phyloP scores from a whole-genome alignment of 768 basidiomycete species.

The Xerocomus spinulosus region DNA sequence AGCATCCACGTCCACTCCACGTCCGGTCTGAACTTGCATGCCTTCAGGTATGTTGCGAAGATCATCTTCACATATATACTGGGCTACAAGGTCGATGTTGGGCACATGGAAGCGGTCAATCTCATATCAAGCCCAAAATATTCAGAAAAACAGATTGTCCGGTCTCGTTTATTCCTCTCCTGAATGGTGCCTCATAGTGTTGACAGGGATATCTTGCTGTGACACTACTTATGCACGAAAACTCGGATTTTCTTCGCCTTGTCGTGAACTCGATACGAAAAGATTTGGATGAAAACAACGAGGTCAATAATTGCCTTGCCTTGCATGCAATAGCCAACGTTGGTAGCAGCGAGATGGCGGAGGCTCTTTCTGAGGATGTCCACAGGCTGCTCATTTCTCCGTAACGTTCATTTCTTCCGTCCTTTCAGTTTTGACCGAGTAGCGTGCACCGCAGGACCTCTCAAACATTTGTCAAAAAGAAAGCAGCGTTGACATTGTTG shows the following conservation, averaged over 20 bases:
- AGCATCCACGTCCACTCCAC: conserved; percentile 7
- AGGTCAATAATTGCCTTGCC: conserved; percentile 93
- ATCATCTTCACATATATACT: conserved; percentile 99
- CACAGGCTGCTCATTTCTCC: conserved; percentile 93
- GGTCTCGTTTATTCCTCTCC: conserved; percentile 25
- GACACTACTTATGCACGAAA: conserved; percentile 97
- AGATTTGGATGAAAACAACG: conserved; percentile 91
- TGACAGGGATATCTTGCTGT: conserved; percentile 93
- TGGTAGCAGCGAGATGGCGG: conserved; percentile 97
- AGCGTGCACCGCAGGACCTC: conserved; percentile 63
- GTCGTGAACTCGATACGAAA: conserved; percentile 99
- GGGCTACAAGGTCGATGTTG: conserved; percentile 98
- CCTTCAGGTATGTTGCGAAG: conserved; percentile 87
- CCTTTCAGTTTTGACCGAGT: conserved; percentile 8
- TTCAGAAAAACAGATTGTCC: conserved; percentile 97
- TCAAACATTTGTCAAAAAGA: conserved; percentile 94
- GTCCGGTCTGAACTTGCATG: conserved; percentile 13
- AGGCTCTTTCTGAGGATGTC: conserved; percentile 89
- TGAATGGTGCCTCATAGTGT: conserved; percentile 1
- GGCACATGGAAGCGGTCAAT: conserved; percentile 99
- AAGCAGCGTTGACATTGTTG: conserved; percentile 90
- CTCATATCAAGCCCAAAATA: conserved; percentile 94
- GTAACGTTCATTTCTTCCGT: conserved; percentile 41
- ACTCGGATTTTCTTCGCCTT: conserved; percentile 92
- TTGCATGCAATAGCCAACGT: conserved; percentile 98